Evolutionary conservation across 2,329 filamentous ascomycete genomes (phyloP).

Genomic region (Penicillium polonicum): DNA sequence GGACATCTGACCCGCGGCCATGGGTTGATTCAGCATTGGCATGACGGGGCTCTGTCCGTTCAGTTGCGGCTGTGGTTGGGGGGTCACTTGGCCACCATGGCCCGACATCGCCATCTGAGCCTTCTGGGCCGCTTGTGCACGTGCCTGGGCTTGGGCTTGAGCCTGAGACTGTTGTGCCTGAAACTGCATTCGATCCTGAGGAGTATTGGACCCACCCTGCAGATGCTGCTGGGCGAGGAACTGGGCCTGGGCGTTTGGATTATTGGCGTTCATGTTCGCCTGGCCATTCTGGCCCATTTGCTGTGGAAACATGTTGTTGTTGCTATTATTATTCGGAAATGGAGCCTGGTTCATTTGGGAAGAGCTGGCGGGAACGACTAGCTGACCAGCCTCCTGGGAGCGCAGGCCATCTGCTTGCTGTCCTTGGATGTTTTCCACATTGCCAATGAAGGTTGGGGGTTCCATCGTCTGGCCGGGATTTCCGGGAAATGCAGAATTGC

Average conservation of each 20-base stretch:
- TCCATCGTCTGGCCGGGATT: constrained; percentile 35
- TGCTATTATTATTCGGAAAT: constrained; percentile 30
- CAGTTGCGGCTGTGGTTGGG: constrained; percentile 40
- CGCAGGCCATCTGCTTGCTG: constrained; percentile 63
- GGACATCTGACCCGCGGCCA: constrained; percentile 41
- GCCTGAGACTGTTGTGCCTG: constrained; percentile 35
- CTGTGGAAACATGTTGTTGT: constrained; percentile 45
- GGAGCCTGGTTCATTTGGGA: constrained; percentile 48
- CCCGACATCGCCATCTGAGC: constrained; percentile 48
- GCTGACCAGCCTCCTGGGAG: constrained; percentile 59
- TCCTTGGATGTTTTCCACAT: constrained; percentile 56
- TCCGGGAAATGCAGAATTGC: constrained; percentile 38
- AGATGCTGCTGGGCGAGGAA: constrained; percentile 41
- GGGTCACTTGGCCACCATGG: constrained; percentile 46
- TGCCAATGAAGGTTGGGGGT: constrained; percentile 39
- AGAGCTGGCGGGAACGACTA: constrained; percentile 64
- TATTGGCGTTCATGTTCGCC: constrained; percentile 37
- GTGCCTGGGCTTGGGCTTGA: constrained; percentile 40
- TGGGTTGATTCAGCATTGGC: constrained; percentile 46
- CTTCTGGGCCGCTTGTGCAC: constrained; percentile 46
- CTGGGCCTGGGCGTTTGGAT: constrained; percentile 38
- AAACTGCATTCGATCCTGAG: constrained; percentile 44
- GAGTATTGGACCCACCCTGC: constrained; percentile 43
- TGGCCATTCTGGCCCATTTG: constrained; percentile 43
- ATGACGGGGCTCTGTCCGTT: constrained; percentile 43